These are phyloP conservation scores for Chloris gayana DNA, from an alignment of 176 grass and related monocot genomes.

Conservation along the genomic window DNA sequence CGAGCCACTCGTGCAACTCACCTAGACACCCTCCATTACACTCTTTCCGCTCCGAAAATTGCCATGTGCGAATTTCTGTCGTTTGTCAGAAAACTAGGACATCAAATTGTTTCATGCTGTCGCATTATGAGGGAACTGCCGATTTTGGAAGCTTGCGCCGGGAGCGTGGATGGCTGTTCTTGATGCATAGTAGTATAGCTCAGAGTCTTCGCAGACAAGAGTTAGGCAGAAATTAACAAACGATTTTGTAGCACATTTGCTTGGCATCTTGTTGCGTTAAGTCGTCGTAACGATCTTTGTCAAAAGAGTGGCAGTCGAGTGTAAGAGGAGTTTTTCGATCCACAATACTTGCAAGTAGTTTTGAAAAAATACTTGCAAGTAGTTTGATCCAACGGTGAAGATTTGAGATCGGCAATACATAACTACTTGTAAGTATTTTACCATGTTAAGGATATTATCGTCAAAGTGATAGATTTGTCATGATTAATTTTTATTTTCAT, in stretches of 20 bases:
- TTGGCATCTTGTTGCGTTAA: background rate
- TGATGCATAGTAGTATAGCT: background rate
- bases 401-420: no score
- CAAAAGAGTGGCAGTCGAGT: background rate
- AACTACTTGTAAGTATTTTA: no score
- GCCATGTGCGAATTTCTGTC: background rate
- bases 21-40: background rate
- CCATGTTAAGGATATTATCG: no score
- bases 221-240: background rate
- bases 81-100: background rate
- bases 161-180: background rate
- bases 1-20: background rate
- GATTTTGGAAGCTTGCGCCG: background rate
- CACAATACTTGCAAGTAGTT: no score
- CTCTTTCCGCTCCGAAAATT: background rate
- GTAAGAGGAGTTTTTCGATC: no score
- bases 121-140: background rate
- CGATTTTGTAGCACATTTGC: background rate
- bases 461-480: no score
- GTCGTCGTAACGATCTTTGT: background rate
- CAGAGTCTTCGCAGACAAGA: background rate
- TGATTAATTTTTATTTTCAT: no score
- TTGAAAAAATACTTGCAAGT: no score
- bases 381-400: no score
- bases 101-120: background rate